Evolutionary conservation across 176 grass and related monocot genomes (phyloP).

Genomic region (Carex pumila): DNA sequence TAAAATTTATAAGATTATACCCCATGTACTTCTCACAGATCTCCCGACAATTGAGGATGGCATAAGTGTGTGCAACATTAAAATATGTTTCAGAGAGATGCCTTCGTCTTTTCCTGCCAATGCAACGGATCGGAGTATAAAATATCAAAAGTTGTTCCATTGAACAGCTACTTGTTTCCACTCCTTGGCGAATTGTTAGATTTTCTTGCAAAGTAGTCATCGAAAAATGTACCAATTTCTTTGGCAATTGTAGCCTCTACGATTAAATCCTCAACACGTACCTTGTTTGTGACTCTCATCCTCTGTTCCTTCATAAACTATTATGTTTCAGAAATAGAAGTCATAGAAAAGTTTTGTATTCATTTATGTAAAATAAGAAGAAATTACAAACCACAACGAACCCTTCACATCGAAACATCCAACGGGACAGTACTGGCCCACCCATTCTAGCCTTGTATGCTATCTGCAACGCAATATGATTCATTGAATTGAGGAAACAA

Average conservation of each 20-base stretch:
- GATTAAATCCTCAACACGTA: too few species aligned
- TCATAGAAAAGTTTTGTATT: too few species aligned
- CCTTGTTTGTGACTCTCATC: too few species aligned
- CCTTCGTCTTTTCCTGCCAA: background rate
- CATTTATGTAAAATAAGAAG: too few species aligned
- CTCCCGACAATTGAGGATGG: background rate
- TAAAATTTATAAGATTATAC: too few species aligned
- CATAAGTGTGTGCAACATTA: background rate
- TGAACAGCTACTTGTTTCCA: too few species aligned
- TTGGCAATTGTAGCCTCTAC: too few species aligned
- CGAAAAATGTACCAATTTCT: too few species aligned
- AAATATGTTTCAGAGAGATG: background rate
- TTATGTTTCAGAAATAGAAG: too few species aligned
- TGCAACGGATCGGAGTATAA: background rate
- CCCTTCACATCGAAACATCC: conserved; percentile 29
- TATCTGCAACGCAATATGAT: conserved; percentile 12
- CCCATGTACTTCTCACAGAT: background rate
- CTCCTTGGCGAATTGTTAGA: too few species aligned
- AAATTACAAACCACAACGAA: background rate
- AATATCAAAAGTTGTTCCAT: background rate
- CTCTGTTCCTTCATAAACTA: too few species aligned
- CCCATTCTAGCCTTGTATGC: conserved; percentile 4
- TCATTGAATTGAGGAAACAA: conserved; percentile 17
- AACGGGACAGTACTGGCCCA: background rate
- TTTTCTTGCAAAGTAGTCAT: too few species aligned